Evolutionary conservation across 345 rosid genomes (phyloP).

Genomic region (Toxicodendron radicans): DNA sequence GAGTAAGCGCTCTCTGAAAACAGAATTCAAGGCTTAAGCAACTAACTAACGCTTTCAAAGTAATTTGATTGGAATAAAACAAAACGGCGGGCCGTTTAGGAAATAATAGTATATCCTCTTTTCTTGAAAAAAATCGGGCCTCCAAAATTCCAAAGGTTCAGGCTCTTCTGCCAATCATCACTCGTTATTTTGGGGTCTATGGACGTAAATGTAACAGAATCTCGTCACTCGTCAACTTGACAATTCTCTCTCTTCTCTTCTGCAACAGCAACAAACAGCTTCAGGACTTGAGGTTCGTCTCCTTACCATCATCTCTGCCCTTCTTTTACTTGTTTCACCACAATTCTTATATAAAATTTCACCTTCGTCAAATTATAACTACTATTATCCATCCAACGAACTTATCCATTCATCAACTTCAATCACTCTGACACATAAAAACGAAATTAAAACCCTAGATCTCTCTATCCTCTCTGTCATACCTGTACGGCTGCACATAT

Average conservation of each 20-base stretch:
- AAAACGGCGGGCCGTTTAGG: neutral
- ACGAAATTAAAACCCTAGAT: neutral
- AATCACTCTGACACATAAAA: neutral
- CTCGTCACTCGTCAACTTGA: neutral
- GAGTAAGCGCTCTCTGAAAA: no score
- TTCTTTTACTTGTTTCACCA: neutral
- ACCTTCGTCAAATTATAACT: neutral
- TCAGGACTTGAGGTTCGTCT: conserved; percentile 3
- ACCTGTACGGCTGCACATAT: neutral
- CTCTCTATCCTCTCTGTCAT: neutral
- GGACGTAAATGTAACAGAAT: neutral
- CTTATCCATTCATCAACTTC: neutral
- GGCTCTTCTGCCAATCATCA: neutral
- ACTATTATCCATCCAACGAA: neutral
- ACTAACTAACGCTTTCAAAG: no score
- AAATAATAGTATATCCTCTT: no score
- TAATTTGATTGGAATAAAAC: neutral
- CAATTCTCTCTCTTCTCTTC: conserved; percentile 2
- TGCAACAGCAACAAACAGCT: neutral
- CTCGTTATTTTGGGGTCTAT: neutral
- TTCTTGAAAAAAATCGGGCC: neutral
- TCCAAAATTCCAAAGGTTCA: neutral
- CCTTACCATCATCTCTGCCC: neutral
- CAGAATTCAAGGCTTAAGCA: no score
- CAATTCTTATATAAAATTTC: neutral